phyloP scores from a whole-genome alignment of 1,284 basidiomycete genomes.

The Ustilago esculenta region DNA sequence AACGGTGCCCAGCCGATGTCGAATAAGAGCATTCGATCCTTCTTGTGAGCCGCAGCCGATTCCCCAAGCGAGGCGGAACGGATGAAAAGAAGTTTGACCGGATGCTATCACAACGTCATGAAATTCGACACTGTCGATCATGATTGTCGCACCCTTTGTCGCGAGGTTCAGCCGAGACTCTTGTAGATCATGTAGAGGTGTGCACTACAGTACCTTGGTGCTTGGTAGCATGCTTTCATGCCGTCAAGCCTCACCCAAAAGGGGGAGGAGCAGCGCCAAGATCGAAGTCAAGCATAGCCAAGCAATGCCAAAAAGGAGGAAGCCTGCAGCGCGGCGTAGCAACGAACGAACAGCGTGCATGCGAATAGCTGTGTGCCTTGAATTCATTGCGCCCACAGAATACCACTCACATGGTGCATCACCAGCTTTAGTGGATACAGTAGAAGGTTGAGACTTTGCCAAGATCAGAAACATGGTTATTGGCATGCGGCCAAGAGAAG shows the following conservation, averaged over 20 bases:
- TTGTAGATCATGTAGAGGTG: no score
- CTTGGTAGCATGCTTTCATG: no score
- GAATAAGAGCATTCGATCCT: not conserved
- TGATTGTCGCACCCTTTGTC: not conserved
- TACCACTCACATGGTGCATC: no score
- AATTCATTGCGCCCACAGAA: constrained; percentile 4
- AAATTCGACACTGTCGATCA: constrained; percentile 1
- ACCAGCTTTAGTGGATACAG: no score
- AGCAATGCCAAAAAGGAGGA: constrained; percentile 3
- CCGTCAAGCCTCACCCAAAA: constrained; percentile 10
- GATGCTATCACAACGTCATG: not conserved
- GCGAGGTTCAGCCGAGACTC: no score
- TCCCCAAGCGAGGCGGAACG: not conserved
- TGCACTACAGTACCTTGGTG: not conserved
- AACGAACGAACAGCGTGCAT: not conserved
- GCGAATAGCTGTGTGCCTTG: not conserved
- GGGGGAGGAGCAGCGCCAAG: not conserved
- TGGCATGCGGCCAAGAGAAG: no score
- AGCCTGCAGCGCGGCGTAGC: not conserved
- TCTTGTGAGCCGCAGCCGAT: no score
- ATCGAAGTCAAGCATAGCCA: constrained; percentile 6
- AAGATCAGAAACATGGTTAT: no score
- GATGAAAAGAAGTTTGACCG: not conserved
- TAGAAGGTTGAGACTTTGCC: no score
- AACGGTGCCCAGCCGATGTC: not conserved